Evolutionary conservation across 176 grass and related monocot species (phyloP).

Genomic region (Rhipidocladum racemiflorum): DNA sequence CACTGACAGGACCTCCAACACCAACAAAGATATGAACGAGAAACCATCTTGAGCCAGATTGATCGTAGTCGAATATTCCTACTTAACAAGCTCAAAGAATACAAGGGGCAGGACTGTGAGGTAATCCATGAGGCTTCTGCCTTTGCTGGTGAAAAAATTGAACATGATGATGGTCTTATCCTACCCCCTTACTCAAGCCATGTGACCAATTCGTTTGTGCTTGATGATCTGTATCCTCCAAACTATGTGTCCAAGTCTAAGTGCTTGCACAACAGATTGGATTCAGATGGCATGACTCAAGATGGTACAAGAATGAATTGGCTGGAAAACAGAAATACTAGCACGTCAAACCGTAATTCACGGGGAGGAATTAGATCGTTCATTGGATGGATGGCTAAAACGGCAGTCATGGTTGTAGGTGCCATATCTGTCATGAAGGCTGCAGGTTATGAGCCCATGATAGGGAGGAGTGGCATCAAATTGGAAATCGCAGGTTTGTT

Average conservation of each 20-base stretch:
- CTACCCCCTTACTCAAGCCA: constrained; percentile 63
- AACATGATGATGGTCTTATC: constrained; percentile 64
- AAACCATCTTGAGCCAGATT: constrained; percentile 65
- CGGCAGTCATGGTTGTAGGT: constrained; percentile 52
- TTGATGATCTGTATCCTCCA: constrained; percentile 53
- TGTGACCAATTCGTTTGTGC: constrained; percentile 54
- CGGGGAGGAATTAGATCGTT: constrained; percentile 40
- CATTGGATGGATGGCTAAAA: constrained; percentile 70
- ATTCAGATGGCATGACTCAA: not conserved
- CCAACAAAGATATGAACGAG: constrained; percentile 78
- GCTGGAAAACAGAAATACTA: constrained; percentile 15
- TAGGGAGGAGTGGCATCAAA: constrained; percentile 29
- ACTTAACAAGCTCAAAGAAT: constrained; percentile 68
- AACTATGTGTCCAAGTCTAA: constrained; percentile 37
- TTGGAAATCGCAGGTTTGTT: constrained; percentile 31
- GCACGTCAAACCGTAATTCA: not conserved
- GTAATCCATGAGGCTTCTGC: constrained; percentile 69
- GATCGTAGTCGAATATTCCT: constrained; percentile 62
- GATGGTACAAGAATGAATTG: not conserved
- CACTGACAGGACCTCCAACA: constrained; percentile 67
- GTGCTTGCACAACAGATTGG: constrained; percentile 9
- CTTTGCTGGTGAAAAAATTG: constrained; percentile 73
- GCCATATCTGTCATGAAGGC: constrained; percentile 54
- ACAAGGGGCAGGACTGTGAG: constrained; percentile 73
- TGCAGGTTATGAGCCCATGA: constrained; percentile 50